phyloP scores from a whole-genome alignment of 1,284 basidiomycete genomes.

The Mycena sp. region DNA sequence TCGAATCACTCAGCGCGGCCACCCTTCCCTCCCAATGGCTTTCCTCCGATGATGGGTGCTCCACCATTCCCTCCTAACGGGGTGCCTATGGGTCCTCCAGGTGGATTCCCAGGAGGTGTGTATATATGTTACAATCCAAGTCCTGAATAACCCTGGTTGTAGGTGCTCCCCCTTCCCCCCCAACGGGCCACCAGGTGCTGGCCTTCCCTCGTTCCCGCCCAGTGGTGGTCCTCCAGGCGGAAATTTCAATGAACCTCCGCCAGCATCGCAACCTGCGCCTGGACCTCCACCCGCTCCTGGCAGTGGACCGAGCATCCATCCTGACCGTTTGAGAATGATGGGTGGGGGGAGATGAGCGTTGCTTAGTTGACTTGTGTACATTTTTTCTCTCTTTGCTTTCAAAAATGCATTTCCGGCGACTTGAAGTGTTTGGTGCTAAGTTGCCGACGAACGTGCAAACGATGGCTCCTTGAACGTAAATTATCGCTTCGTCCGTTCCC shows the following conservation, averaged over 20 bases:
- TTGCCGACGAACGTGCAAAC: too few species aligned
- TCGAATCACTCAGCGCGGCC: conserved; percentile 29
- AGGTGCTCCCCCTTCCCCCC: conserved; percentile 72
- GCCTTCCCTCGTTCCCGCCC: conserved; percentile 58
- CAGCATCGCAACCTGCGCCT: conserved; percentile 37
- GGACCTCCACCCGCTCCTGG: conserved; percentile 42
- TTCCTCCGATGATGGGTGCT: conserved; percentile 51
- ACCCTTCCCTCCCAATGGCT: conserved; percentile 44
- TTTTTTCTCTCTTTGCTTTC: too few species aligned
- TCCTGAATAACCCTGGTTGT: not conserved
- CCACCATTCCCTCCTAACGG: conserved; percentile 73
- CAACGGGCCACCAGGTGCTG: conserved; percentile 50
- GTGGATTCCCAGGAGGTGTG: conserved; percentile 53
- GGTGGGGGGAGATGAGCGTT: conserved; percentile 36
- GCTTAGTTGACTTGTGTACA: not conserved
- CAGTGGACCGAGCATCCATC: conserved; percentile 74
- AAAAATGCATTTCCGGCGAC: too few species aligned
- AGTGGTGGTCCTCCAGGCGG: conserved; percentile 46
- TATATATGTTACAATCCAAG: conserved; percentile 3
- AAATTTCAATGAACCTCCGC: conserved; percentile 45
- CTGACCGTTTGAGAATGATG: conserved; percentile 90
- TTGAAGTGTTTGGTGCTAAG: too few species aligned
- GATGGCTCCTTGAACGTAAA: too few species aligned
- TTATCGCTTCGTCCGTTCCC: too few species aligned
- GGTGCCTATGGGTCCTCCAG: conserved; percentile 46